These are phyloP conservation scores for Eimeria falciformis DNA, from an alignment of 169 alveolate genomes.

Conservation along the genomic window DNA sequence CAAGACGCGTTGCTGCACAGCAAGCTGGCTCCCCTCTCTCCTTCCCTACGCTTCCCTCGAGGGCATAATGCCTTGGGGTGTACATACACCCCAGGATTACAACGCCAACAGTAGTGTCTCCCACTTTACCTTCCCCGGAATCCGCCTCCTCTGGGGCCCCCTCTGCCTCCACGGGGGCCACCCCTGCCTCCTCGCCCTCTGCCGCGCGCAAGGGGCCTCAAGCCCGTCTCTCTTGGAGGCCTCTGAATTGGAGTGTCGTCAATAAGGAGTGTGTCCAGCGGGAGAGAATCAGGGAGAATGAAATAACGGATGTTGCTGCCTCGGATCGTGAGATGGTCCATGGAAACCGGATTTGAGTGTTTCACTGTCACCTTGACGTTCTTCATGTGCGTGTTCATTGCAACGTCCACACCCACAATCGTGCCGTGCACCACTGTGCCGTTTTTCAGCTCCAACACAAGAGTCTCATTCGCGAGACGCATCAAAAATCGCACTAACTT, in stretches of 20 bases:
- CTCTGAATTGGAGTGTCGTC: constrained; percentile 97
- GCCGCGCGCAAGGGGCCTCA: constrained; percentile 56
- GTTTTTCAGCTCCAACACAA: constrained; percentile 97
- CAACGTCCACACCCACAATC: constrained; percentile 97
- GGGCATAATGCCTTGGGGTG: no score
- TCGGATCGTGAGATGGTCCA: constrained; percentile 95
- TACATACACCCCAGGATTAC: no score
- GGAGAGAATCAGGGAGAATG: constrained; percentile 84
- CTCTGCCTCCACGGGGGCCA: no score
- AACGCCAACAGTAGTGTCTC: no score
- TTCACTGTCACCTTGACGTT: constrained; percentile 97
- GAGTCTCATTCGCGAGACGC: constrained; percentile 97
- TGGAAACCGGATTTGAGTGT: constrained; percentile 93
- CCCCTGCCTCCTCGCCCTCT: constrained; percentile 69
- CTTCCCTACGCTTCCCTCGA: no score
- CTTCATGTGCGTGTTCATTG: constrained; percentile 99
- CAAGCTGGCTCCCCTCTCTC: no score
- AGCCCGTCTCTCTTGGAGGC: constrained; percentile 69
- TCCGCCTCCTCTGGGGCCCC: no score
- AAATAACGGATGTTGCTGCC: constrained; percentile 96
- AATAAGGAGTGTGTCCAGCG: constrained; percentile 95
- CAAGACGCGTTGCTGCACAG: no score
- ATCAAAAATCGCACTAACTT: constrained; percentile 97
- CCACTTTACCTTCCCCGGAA: no score
- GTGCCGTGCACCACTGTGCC: constrained; percentile 97